These are phyloP conservation scores for Exobasidium rhododendri DNA, from an alignment of 1,284 basidiomycete genomes.

Conservation along the genomic window DNA sequence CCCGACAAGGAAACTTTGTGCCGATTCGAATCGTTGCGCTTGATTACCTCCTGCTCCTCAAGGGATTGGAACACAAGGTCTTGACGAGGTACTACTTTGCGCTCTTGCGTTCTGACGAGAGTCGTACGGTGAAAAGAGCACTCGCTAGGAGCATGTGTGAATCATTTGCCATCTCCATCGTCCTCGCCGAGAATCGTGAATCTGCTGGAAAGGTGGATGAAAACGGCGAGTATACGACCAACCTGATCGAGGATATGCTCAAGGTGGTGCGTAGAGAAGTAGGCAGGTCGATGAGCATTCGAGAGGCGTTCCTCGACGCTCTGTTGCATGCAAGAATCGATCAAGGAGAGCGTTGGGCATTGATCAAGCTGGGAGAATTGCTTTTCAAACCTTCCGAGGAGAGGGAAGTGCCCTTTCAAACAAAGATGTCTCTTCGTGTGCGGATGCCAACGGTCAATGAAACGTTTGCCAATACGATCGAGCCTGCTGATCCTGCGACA, in stretches of 20 bases:
- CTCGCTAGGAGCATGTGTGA: slow-evolving; percentile 82
- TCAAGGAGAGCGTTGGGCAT: slow-evolving; percentile 80
- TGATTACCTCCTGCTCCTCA: slow-evolving; percentile 85
- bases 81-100: slow-evolving; percentile 84
- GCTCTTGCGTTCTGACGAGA: slow-evolving; percentile 83
- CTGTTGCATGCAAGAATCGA: slow-evolving; percentile 62
- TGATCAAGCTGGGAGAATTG: slow-evolving; percentile 87
- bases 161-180: slow-evolving; percentile 78
- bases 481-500: slow-evolving; percentile 21
- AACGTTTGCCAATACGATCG: slow-evolving; percentile 2
- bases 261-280: slow-evolving; percentile 48
- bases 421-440: slow-evolving; percentile 63
- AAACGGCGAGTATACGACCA: slow-evolving; percentile 25
- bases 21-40: slow-evolving; percentile 89
- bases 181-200: slow-evolving; percentile 74
- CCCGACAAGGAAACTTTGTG: slow-evolving; percentile 71
- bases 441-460: slow-evolving; percentile 37
- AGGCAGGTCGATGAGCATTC: slow-evolving; percentile 48
- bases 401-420: slow-evolving; percentile 39
- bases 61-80: slow-evolving; percentile 61
- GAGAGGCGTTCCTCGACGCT: slow-evolving; percentile 50
- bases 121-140: slow-evolving; percentile 74
- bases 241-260: slow-evolving; percentile 61
- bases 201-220: slow-evolving; percentile 15
- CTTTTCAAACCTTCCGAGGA: slow-evolving; percentile 67